Base-by-base conservation (phyloP, 257 asterid genomes). In the Solanum arcanum region DNA sequence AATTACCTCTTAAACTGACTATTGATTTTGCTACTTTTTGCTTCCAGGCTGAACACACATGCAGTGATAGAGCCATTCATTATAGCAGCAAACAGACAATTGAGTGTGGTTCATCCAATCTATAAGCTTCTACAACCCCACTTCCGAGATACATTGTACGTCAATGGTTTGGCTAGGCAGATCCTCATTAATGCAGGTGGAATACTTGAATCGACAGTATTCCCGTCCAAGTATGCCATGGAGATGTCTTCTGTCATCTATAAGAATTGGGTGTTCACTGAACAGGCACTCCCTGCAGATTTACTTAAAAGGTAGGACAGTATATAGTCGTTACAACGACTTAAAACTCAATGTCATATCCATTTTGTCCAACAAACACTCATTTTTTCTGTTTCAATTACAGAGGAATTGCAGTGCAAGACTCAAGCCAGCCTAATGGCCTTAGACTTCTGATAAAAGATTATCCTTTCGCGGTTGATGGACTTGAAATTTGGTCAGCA, bases 111-210 rank as follows among this genome's bases (percentile, higher is more conserved):
- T 37, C 99, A 96, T 87, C 99, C 99, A 5, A 90, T 96, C 86
- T 33, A 91, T 92, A 94, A 94, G 93, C 99, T 96, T 89, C 92
- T 96, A 91, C 94, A 95, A 3, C 98, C 98, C 29, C 99, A 96
- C 69, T 96, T 94, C 88, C 96, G 98, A 1, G 98, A 96, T 88
- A 96, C 99, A 31, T 87, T 95, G 90, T 89, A 95, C 89, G 94
- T 95, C 60, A 96, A 96, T 18, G 98, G 97, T 33, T 86, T 95
- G 88, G 98, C 97, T 69, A 86, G 99, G 21, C 99, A 96, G 82
- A 89, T 91, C 77, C 97, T 96, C 87, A 93, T 96, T 86, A 95
- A 94, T 84, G 94, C 98, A 33, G 98, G 94, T 7, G 99, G 99
- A 7, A 85, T 95, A 66, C 93, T 96, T 33, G 99, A 96, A 92